Evolutionary conservation across 225 moss, liverwort and hornwort genomes (phyloP).

Genomic region (Bryum argenteum): DNA sequence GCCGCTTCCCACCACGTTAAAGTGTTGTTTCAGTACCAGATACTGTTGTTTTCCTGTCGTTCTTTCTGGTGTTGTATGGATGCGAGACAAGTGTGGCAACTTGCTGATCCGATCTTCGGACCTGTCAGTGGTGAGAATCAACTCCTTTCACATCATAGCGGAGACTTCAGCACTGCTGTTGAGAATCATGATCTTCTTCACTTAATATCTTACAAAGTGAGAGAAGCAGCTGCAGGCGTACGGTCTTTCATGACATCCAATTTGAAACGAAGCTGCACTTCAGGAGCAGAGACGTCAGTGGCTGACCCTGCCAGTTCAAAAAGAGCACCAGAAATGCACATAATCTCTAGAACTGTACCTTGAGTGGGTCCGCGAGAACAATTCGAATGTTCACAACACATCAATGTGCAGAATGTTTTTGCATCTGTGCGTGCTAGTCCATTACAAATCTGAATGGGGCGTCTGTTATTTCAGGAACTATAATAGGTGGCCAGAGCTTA

Average conservation of each 20-base stretch:
- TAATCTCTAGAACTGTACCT: neutral
- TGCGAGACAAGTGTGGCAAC: constrained; percentile 3
- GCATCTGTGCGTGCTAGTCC: neutral
- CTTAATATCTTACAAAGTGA: constrained; percentile 24
- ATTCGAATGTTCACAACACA: neutral
- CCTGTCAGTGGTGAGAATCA: constrained; percentile 28
- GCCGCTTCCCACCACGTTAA: constrained; percentile 9
- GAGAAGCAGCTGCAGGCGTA: constrained; percentile 1
- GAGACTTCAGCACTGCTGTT: neutral
- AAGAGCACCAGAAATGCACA: neutral
- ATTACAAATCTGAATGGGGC: neutral
- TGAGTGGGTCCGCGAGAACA: neutral
- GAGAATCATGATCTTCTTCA: constrained; percentile 8
- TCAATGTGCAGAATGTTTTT: neutral
- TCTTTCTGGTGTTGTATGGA: constrained; percentile 3
- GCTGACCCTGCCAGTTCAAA: constrained; percentile 17
- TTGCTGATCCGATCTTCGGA: constrained; percentile 1
- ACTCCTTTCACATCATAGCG: neutral
- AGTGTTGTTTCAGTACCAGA: neutral
- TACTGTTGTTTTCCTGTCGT: neutral
- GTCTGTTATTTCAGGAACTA: neutral
- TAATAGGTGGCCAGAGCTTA: too few species aligned
- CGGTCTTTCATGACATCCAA: neutral
- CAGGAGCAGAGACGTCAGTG: constrained; percentile 2
- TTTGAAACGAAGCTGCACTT: constrained; percentile 11